These are phyloP conservation scores for Rosa persica DNA, from an alignment of 306 rosid species.

Conservation along the genomic window DNA sequence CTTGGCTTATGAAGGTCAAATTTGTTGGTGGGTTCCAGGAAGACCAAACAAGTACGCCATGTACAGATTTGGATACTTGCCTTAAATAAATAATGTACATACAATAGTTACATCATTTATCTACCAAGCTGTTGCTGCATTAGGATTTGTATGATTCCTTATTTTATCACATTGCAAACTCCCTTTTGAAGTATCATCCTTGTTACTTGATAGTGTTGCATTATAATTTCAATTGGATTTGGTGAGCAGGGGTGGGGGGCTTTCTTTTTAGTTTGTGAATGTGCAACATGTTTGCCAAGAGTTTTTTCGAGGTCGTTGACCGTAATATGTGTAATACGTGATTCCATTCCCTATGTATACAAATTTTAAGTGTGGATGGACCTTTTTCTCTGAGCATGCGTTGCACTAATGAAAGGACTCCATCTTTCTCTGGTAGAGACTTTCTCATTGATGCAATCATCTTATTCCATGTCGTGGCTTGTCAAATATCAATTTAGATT, in stretches of 20 bases:
- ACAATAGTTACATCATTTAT: background rate
- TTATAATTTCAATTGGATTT: background rate
- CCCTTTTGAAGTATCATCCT: background rate
- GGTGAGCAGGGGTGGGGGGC: background rate
- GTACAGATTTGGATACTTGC: background rate
- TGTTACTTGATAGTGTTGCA: background rate
- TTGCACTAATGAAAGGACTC: background rate
- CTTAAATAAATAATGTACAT: background rate
- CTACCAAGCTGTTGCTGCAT: background rate
- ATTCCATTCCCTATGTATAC: background rate
- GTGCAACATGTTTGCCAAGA: background rate
- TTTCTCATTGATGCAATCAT: background rate
- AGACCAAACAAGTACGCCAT: background rate
- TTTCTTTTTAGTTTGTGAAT: background rate
- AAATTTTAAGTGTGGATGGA: background rate
- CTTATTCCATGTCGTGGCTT: background rate
- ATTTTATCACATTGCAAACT: background rate
- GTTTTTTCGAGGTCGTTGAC: background rate
- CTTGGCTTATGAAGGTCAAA: slow-evolving; percentile 16
- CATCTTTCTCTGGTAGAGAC: background rate
- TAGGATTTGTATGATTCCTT: background rate
- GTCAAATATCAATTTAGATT: background rate
- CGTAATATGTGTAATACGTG: no score
- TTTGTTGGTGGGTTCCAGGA: background rate
- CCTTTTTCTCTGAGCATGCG: background rate